These are phyloP conservation scores for Platanus orientalis DNA, from an alignment of 164 flowering plant species.

Conservation along the genomic window DNA sequence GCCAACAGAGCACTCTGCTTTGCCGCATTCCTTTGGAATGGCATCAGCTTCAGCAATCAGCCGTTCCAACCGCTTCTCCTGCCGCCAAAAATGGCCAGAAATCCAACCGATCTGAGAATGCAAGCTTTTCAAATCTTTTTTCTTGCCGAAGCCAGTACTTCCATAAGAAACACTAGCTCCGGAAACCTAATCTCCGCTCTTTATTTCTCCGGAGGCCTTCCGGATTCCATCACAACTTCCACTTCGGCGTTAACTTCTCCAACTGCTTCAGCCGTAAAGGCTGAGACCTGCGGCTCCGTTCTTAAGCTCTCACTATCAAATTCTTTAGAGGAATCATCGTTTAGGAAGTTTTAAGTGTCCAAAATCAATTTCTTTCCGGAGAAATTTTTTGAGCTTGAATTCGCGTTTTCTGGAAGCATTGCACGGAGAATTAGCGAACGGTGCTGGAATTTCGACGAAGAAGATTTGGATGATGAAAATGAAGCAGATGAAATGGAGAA, in stretches of 20 bases:
- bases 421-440: conserved; percentile 1
- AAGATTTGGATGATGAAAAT: neutral
- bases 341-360: conserved; percentile 1
- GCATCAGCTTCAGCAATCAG: conserved; percentile 83
- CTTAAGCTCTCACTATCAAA: conserved; percentile 4
- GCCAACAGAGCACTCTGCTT: conserved; percentile 66
- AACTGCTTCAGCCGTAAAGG: neutral
- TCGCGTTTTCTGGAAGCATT: conserved; percentile 13
- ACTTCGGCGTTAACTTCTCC: conserved; percentile 1
- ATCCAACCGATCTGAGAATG: conserved; percentile 46
- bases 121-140: conserved; percentile 40
- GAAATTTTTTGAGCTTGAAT: conserved; percentile 13
- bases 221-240: conserved; percentile 15
- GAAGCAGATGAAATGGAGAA: neutral
- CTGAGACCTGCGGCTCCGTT: neutral
- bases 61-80: conserved; percentile 66
- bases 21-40: conserved; percentile 61
- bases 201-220: conserved; percentile 17
- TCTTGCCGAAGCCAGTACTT: conserved; percentile 42
- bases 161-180: conserved; percentile 54
- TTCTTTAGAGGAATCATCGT: conserved; percentile 10
- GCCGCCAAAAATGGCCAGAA: conserved; percentile 88
- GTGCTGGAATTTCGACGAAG: conserved; percentile 3
- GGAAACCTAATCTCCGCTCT: conserved; percentile 30
- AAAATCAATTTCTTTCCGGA: conserved; percentile 1